These are phyloP conservation scores for Pouteria campechiana DNA, from an alignment of 179 eudicot species.

Conservation along the genomic window DNA sequence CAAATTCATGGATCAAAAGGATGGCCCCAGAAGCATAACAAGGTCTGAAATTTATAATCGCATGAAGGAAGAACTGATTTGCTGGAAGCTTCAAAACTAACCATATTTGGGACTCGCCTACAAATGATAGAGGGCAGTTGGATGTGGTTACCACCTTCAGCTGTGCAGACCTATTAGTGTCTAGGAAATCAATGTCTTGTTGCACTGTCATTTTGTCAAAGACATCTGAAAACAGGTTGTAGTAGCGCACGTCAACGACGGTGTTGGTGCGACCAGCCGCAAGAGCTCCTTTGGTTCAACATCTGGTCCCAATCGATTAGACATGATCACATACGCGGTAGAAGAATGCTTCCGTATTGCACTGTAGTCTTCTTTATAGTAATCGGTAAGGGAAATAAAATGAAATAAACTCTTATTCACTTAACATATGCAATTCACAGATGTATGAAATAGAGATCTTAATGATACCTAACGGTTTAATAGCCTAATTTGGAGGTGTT, in stretches of 20 bases:
- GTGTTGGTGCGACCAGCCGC: neutral
- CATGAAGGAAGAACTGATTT: no score
- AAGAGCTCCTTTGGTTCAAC: conserved; percentile 2
- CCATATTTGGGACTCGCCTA: no score
- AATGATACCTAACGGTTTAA: no score
- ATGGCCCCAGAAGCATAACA: no score
- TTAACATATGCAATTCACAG: no score
- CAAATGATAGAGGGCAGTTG: conserved; percentile 1
- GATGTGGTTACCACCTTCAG: neutral
- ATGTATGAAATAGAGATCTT: no score
- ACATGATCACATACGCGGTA: conserved; percentile 10
- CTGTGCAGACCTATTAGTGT: neutral
- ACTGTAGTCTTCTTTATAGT: conserved; percentile 8
- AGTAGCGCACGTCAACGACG: conserved; percentile 6
- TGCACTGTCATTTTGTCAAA: conserved; percentile 1
- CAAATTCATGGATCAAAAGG: no score
- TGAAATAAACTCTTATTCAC: no score
- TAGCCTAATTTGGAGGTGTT: no score
- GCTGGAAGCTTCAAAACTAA: no score
- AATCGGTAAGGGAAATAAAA: conserved; percentile 1
- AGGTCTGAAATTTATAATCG: no score
- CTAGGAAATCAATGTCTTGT: conserved; percentile 3
- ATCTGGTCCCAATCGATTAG: conserved; percentile 7
- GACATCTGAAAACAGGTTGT: neutral
- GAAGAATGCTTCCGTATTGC: conserved; percentile 4